Base-by-base conservation (phyloP, 2,329 filamentous ascomycete genomes). In the Chrysosphaeria jannelii region DNA sequence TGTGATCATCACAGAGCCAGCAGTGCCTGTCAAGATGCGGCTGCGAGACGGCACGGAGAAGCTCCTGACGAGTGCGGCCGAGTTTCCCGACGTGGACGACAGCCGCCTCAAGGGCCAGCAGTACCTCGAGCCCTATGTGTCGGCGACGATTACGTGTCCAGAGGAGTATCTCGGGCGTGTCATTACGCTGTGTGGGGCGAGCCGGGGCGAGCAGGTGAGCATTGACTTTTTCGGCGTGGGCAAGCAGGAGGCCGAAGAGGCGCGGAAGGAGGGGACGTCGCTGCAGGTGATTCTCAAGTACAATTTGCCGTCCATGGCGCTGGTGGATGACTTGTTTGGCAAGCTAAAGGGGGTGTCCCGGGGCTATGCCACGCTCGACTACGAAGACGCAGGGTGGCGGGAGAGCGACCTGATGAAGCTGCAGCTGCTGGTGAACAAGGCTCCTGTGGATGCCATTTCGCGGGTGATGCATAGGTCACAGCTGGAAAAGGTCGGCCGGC, bases 271-370 rank as follows among this genome's bases (percentile, higher is more conserved):
- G 8, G 12, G 19, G n/a, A 17, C 25, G 91, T 53, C 71, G 2
- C 75, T 68, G 0, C 85, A 97, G 43, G 81, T 93, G 27, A 93
- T 97, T 30, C 50, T 97, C 16, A 81, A 81, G 36, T 97, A 97
- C 40, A 63, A 79, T 24, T 47, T 97, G 2, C 85, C 85, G 0
- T 56, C 90, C 1, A 65, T 78, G 2, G 75, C 90, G 25, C 53
- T 97, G 4, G 85, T 97, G 1, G 85, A 93, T 35, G 85, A 97
- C 43, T 69, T 97, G 39, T 97, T 97, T 41, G 85, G 85, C 24
- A 91, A 89, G 44, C 53, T 97, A 25, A 97, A 97, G 43, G 75
- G 78, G 18, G 59, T 64, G 0, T 91, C 79, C 25, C 50, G 46
- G 41, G 85, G 85, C 8, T 97, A 97, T 36, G 85, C 85, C 0